Evolutionary conservation across 805 yeast genomes (phyloP).

Genomic region (Candida xiaguanensis): DNA sequence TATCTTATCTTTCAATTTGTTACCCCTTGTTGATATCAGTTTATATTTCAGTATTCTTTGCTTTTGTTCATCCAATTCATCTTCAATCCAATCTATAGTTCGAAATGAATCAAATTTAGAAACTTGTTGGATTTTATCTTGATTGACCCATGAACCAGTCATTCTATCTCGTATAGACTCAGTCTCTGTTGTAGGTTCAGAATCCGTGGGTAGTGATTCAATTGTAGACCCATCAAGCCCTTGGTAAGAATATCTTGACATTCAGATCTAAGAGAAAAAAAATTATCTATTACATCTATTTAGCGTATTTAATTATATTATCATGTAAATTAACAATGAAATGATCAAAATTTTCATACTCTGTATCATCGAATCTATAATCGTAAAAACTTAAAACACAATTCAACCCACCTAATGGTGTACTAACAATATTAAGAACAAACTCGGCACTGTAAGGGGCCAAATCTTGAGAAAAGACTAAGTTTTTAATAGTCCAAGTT

Average conservation of each 20-base stretch:
- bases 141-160: conserved; percentile 40
- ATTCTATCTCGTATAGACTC: conserved; percentile 14
- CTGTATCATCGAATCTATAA: conserved; percentile 22
- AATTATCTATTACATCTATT: conserved; percentile 2
- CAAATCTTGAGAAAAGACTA: conserved; percentile 35
- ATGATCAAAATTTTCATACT: conserved; percentile 20
- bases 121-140: conserved; percentile 33
- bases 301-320: conserved; percentile 14
- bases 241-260: conserved; percentile 1
- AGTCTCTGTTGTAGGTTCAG: background rate
- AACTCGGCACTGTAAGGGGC: conserved; percentile 34
- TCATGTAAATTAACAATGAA: conserved; percentile 16
- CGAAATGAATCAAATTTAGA: conserved; percentile 56
- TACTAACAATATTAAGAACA: conserved; percentile 27
- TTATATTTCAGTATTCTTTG: conserved; percentile 21
- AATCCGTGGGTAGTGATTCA: conserved; percentile 1
- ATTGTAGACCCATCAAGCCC: conserved; percentile 1
- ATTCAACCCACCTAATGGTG: conserved; percentile 31
- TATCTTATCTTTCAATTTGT: conserved; percentile 20
- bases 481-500: conserved; percentile 25
- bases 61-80: conserved; percentile 48
- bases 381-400: conserved; percentile 30
- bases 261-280: background rate
- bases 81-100: conserved; percentile 72
- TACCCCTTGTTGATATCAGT: conserved; percentile 6